Evolutionary conservation across 345 rosid genomes (phyloP), one percentile per base, ranked within the genome.

Genomic region (Lepidium sativum): DNA sequence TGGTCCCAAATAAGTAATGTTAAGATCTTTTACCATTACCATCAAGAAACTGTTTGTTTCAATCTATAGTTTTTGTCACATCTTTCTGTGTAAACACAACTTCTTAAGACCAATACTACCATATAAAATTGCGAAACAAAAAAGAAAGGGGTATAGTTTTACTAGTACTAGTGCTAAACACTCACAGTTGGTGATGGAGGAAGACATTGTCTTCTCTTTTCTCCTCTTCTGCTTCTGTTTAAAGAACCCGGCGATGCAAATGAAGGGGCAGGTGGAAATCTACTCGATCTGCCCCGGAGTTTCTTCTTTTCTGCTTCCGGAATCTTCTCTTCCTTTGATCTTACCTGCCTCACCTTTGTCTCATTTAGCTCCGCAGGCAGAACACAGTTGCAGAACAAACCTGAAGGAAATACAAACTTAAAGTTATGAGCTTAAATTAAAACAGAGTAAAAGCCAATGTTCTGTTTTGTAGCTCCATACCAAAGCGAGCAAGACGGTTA

Each of bases 401-500:
- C 99, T 94, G 23, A 5, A 54, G 15, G 35, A 49, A 35, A 31
- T 3, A 29, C 48, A 56, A 69, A 41, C 54, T n/a, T 12, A 59
- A 60, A 35, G 33, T 25, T 8, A 60, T 10, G 8, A 59, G 17
- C 47, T 49, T 21, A 20, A 23, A 55, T 54, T 6, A 49, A 71
- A 64, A 49, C 60, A 64, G 47, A 64, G 70, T 41, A 43, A 41
- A 21, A 37, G 23, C 20, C 4, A 34, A n/a, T 15, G 21, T 23
- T 65, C 27, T 21, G 63, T 59, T 61, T 33, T 1, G 13, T 34
- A 16, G 44, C 25, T 35, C 38, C 77, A 81, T 83, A 94, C 99
- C 99, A 10, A 94, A 76, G n/a, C 97, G 87, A 48, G 99, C 99
- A 53, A 94, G 92, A 53, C 97, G 99, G 74, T 94, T 94, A 67